Percentiles rank a stretch among this genome's conserved stretches.
Conservation (phyloP, 2,329 filamentous ascomycete species). For the Aspergillus carbonarius region DNA sequence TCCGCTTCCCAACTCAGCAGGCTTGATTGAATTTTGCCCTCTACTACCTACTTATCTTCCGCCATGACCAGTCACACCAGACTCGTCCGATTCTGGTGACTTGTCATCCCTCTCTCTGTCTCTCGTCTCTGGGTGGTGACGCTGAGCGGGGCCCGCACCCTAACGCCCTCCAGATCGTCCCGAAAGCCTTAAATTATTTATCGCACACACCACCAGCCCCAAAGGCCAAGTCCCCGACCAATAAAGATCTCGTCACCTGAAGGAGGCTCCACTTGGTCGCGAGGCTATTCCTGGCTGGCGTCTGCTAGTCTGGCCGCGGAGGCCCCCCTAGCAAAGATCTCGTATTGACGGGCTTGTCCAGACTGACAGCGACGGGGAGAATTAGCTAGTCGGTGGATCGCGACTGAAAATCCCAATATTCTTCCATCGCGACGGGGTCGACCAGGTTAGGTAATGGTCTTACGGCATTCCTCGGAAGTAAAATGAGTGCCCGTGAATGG, state of each 20-base stretch:
- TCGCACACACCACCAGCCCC: constrained; percentile 8
- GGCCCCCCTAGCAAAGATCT: constrained; percentile 14
- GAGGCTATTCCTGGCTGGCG: constrained; percentile 41
- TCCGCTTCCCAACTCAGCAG: not conserved
- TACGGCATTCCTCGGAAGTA: constrained; percentile 2
- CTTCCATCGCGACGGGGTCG: not conserved
- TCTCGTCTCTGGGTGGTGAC: not conserved
- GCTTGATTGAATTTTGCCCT: not conserved
- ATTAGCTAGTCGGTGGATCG: constrained; percentile 4
- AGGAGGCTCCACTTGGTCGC: constrained; percentile 37
- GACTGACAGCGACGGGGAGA: not conserved
- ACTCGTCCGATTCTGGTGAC: constrained; percentile 15
- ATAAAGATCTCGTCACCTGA: constrained; percentile 7
- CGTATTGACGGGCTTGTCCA: constrained; percentile 10
- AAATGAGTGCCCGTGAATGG: not conserved
- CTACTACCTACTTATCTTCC: not conserved
- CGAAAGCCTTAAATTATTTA: constrained; percentile 19
- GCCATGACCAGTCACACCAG: constrained; percentile 15
- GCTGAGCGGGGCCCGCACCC: constrained; percentile 17
- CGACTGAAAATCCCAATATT: constrained; percentile 1
- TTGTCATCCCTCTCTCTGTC: constrained; percentile 9
- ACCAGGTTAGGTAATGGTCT: not conserved
- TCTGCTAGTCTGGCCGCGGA: constrained; percentile 15
- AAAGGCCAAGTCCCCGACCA: constrained; percentile 11
- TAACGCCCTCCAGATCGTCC: constrained; percentile 25